These are phyloP conservation scores for Oenanthe javanica DNA, from an alignment of 140 eudicot genomes.

Conservation along the genomic window DNA sequence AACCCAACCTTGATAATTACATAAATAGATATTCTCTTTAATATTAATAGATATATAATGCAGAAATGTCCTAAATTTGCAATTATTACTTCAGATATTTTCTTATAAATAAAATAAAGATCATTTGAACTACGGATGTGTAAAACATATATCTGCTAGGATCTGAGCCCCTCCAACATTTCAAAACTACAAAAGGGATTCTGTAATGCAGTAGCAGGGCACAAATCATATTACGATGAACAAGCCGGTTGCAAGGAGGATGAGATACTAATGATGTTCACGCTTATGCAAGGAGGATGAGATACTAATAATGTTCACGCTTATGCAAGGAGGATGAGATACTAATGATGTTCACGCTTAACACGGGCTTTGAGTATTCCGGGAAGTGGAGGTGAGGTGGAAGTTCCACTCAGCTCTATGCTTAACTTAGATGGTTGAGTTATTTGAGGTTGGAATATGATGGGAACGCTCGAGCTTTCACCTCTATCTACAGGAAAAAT, in stretches of 20 bases:
- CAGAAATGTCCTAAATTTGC: not conserved
- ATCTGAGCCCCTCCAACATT: not conserved
- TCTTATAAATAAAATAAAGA: not conserved
- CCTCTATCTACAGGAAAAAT: constrained; percentile 36
- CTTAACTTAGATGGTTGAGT: constrained; percentile 36
- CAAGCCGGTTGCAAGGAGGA: not conserved
- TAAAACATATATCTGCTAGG: not conserved
- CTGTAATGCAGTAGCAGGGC: not conserved
- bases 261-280: constrained; percentile 43
- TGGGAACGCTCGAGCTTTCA: constrained; percentile 47
- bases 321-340: not conserved
- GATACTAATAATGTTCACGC: too few relatives aligned
- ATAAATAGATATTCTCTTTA: not conserved
- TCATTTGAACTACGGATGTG: not conserved
- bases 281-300: constrained; percentile 27
- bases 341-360: constrained; percentile 60
- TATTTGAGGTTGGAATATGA: constrained; percentile 34
- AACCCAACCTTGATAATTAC: not conserved
- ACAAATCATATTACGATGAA: not conserved
- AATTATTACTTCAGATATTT: not conserved
- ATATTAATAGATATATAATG: not conserved
- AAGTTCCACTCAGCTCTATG: constrained; percentile 32
- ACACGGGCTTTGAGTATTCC: constrained; percentile 78
- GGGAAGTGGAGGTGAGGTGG: constrained; percentile 78
- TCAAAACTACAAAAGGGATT: not conserved